phyloP scores from a whole-genome alignment of 352 stramenopile genomes.

The Pythium phragmiticola region DNA sequence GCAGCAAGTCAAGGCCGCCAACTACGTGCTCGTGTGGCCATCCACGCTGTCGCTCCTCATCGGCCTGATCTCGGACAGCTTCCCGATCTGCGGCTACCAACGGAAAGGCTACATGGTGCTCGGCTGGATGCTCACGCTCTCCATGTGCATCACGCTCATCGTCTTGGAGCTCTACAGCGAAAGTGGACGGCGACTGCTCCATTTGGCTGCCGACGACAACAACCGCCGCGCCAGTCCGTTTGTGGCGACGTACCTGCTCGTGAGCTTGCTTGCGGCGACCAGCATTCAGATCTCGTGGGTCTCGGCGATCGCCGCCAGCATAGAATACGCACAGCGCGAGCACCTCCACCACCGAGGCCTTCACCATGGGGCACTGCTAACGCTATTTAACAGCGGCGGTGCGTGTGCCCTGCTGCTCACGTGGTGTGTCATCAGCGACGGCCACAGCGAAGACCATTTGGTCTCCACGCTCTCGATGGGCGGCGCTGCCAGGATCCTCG shows the following conservation, averaged over 20 bases:
- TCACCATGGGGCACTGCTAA: slow-evolving; percentile 14
- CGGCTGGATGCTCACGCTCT: slow-evolving; percentile 31
- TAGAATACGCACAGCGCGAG: slow-evolving; percentile 33
- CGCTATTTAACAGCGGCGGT: slow-evolving; percentile 16
- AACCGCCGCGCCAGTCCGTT: slow-evolving; percentile 1
- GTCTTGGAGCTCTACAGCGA: slow-evolving; percentile 19
- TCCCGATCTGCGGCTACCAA: slow-evolving; percentile 58
- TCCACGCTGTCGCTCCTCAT: slow-evolving; percentile 70
- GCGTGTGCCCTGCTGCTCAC: not conserved
- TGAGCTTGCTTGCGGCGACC: slow-evolving; percentile 16
- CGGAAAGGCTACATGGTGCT: slow-evolving; percentile 79
- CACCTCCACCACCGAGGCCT: slow-evolving; percentile 23
- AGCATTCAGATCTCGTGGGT: slow-evolving; percentile 29
- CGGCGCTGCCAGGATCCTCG: slow-evolving; percentile 11
- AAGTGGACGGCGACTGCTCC: not conserved
- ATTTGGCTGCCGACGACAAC: not conserved
- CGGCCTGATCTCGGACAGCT: slow-evolving; percentile 60
- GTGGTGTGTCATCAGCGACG: not conserved
- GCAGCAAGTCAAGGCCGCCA: slow-evolving; percentile 16
- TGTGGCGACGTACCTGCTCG: slow-evolving; percentile 6
- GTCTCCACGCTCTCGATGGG: slow-evolving; percentile 16
- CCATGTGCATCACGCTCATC: slow-evolving; percentile 11
- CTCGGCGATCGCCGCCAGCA: slow-evolving; percentile 9
- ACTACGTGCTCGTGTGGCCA: slow-evolving; percentile 41
- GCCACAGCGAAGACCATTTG: not conserved